Base-by-base conservation (phyloP, 1,284 basidiomycete genomes). In the Sanguinoderma infundibulare region DNA sequence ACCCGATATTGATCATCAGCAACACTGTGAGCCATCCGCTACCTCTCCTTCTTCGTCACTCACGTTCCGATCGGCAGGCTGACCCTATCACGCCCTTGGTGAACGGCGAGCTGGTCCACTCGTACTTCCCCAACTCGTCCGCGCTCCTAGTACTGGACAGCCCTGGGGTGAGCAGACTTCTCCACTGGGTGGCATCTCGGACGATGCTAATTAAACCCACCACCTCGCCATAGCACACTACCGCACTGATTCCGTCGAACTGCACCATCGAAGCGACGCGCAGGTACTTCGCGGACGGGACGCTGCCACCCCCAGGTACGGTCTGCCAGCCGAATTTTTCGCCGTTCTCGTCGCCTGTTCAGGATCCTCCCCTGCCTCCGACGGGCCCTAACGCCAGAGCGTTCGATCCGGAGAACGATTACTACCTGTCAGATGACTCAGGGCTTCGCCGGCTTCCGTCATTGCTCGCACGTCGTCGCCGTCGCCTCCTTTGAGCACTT, bases 71-170 rank as follows among this genome's bases (percentile, higher is more conserved):
- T 9, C 4, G 3, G 5, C 28, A 65, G 63, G 35, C 56, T 7
- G 70, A 74, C 54, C 68, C 72, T 17, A 69, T 72, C 32, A 76
- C 74, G 10, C 72, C 74, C 1, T 59, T 74, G 8, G 49, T 59
- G 35, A 72, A 64, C 53, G 73, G 70, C 24, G 50, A 59, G 30
- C 49, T 55, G 5, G 65, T 73, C 14, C 57, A 70, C 20, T 53
- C 66, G 35, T 47, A 63, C 7, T 64, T 75, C 22, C 67, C 68
- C 14, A 59, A 68, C 30, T 70, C 69, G 5, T 68, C 71, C 4
- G 60, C 66, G 10, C 53, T 73, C 10, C 57, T 74, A 1, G 50
- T 75, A 3, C 70, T 70, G 32, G 64, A 74, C 42, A 57, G 69
- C 3, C 71, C 73, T 12, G 73, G 73, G 24, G 73, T 74, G 50